phyloP scores from a whole-genome alignment of 2,329 filamentous ascomycete species.

The Fusarium floridanum region DNA sequence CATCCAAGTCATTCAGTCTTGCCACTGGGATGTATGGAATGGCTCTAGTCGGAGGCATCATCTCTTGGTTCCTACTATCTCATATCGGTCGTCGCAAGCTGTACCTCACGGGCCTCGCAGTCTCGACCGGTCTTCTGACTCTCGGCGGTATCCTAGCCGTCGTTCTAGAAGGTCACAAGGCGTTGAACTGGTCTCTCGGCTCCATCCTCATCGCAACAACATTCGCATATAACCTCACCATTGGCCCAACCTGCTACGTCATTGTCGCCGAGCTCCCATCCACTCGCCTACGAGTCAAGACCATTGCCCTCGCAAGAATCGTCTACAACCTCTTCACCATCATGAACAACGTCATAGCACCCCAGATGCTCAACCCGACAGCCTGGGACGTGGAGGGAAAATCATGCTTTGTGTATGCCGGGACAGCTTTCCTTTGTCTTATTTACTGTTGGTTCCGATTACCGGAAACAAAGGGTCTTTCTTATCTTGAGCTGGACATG shows the following conservation, averaged over 20 bases:
- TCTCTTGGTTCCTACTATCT: too few species aligned
- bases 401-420: conserved; percentile 42
- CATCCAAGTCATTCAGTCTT: too few species aligned
- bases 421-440: conserved; percentile 38
- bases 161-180: conserved; percentile 45
- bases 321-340: conserved; percentile 42
- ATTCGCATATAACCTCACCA: conserved; percentile 51
- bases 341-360: conserved; percentile 45
- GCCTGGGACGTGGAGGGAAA: conserved; percentile 46
- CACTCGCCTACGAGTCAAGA: conserved; percentile 56
- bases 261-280: conserved; percentile 56
- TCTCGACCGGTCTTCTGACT: conserved; percentile 49
- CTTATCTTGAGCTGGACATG: conserved; percentile 47
- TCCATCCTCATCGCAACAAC: conserved; percentile 57
- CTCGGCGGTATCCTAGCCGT: conserved; percentile 56
- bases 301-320: conserved; percentile 55
- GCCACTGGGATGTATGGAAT: too few species aligned
- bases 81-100: conserved; percentile 38
- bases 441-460: conserved; percentile 47
- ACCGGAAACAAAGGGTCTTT: conserved; percentile 45
- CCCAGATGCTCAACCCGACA: conserved; percentile 46
- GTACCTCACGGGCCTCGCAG: conserved; percentile 53
- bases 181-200: conserved; percentile 53
- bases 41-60: too few species aligned
- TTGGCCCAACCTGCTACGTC: conserved; percentile 49